Percentiles rank a stretch among this genome's conserved stretches.
phyloP scores from a whole-genome alignment of 352 stramenopile genomes.

The Blastocystis sp. region DNA sequence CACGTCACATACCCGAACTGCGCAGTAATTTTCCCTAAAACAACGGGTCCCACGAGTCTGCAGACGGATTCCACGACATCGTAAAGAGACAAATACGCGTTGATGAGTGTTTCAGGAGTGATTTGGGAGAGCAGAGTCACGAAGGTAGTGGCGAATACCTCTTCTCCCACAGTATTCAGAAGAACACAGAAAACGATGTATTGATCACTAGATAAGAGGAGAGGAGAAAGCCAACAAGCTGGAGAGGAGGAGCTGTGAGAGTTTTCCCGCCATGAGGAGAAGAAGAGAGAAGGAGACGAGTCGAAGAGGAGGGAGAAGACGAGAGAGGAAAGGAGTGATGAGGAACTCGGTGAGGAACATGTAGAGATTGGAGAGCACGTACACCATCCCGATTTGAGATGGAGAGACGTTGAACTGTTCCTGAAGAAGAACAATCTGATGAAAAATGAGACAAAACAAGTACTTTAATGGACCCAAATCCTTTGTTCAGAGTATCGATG shows the following conservation, averaged over 20 bases:
- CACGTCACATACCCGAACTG: not conserved
- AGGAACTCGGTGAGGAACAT: conserved; percentile 53
- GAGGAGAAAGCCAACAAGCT: not conserved
- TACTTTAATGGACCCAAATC: conserved; percentile 28
- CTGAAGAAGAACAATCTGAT: conserved; percentile 32
- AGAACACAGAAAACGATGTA: conserved; percentile 16
- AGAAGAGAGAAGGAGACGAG: conserved; percentile 5
- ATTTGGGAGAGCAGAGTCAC: not conserved
- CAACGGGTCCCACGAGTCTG: conserved; percentile 3
- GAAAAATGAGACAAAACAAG: not conserved
- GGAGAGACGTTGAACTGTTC: conserved; percentile 48
- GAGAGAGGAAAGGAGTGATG: not conserved
- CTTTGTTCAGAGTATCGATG: conserved; percentile 38
- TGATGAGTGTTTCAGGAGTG: not conserved
- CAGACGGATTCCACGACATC: conserved; percentile 35
- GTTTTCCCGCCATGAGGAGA: not conserved
- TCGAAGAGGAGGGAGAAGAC: not conserved
- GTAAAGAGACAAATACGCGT: not conserved
- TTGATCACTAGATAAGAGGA: not conserved
- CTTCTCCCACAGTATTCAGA: conserved; percentile 26
- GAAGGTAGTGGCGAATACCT: conserved; percentile 40
- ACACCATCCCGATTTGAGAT: conserved; percentile 4
- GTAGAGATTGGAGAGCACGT: conserved; percentile 11
- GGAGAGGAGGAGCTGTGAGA: not conserved
- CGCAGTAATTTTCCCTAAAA: not conserved